Evolutionary conservation across 352 stramenopile species (phyloP).

Genomic region (Halophytophthora polymorphica): DNA sequence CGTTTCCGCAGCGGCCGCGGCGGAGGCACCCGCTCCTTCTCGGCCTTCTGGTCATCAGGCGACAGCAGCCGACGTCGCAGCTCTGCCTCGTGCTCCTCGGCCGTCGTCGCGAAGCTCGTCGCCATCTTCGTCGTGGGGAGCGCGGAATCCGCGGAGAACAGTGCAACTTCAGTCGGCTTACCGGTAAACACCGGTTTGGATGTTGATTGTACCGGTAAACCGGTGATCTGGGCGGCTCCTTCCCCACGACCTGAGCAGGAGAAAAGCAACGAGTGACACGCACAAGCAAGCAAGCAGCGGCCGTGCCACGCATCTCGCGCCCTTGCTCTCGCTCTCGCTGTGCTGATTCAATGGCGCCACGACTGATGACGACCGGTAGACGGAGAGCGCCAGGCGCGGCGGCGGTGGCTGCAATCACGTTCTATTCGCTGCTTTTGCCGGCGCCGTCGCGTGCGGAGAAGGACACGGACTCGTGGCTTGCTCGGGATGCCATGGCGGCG

Average conservation of each 20-base stretch:
- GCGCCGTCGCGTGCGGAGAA: constrained; percentile 8
- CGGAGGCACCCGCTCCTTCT: not conserved
- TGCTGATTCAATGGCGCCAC: not conserved
- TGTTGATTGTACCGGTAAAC: no score
- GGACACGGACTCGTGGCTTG: not conserved
- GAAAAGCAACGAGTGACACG: not conserved
- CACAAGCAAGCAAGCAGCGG: not conserved
- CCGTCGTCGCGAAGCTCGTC: constrained; percentile 12
- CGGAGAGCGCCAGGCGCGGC: not conserved
- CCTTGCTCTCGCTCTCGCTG: not conserved
- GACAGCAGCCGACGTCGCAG: constrained; percentile 25
- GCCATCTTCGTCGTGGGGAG: constrained; percentile 1
- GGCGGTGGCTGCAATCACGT: constrained; percentile 2
- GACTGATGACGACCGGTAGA: not conserved
- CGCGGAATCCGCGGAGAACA: not conserved
- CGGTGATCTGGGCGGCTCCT: no score
- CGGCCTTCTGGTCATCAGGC: not conserved
- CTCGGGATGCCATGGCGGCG: not conserved
- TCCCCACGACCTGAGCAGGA: not conserved
- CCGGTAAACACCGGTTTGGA: no score
- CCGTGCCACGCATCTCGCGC: not conserved
- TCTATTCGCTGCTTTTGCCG: not conserved
- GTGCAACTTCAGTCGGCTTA: no score
- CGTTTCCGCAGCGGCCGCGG: not conserved
- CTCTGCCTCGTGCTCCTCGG: constrained; percentile 16